Conservation (phyloP, 306 rosid genomes). For the Prunus campanulata region DNA sequence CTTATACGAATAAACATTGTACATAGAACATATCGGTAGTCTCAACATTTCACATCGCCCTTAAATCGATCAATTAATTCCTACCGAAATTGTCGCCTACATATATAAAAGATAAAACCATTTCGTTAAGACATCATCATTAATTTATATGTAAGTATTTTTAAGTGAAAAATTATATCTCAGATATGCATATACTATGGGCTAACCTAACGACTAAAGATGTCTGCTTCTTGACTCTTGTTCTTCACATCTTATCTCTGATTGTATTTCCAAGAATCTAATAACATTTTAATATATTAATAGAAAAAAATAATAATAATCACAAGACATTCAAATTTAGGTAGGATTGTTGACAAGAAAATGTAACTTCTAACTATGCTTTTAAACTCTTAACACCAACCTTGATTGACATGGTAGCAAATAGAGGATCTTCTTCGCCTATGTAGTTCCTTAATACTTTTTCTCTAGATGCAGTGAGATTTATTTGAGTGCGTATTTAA, state of each 20-base stretch:
- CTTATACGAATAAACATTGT: neutral
- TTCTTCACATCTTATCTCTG: neutral
- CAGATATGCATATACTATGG: neutral
- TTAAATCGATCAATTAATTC: neutral
- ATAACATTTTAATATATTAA: neutral
- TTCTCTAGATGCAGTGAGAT: no score
- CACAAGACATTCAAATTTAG: no score
- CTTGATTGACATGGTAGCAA: no score
- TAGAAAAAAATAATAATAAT: neutral
- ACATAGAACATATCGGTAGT: neutral
- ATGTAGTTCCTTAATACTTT: no score
- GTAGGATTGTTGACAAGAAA: no score
- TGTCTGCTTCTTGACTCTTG: neutral
- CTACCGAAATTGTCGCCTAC: neutral
- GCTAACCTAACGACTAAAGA: neutral
- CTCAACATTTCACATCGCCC: neutral
- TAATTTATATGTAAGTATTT: no score
- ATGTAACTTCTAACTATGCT: no score
- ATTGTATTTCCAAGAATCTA: conserved; percentile 3
- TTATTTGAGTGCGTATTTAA: no score
- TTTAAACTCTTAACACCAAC: no score
- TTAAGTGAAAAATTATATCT: no score
- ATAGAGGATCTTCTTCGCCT: no score
- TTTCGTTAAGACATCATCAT: neutral
- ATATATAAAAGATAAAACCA: neutral